phyloP scores from a whole-genome alignment of 441 rosid species.

The Eruca vesicaria region DNA sequence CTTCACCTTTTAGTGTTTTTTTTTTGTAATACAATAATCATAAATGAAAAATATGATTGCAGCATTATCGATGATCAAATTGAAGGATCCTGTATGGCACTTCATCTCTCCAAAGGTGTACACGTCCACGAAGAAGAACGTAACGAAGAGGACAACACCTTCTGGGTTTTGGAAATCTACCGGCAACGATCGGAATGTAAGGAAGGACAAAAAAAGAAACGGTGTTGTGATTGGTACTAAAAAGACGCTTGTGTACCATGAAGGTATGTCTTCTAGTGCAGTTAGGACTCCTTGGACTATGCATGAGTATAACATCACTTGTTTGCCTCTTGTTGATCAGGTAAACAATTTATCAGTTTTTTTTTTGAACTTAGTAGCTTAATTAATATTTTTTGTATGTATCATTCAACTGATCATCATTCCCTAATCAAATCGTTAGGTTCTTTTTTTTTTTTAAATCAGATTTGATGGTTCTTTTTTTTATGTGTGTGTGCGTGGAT shows the following conservation, averaged over 20 bases:
- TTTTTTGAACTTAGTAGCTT: background rate
- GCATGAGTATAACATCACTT: constrained; percentile 31
- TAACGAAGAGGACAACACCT: constrained; percentile 3
- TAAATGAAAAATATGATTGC: background rate
- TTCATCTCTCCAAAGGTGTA: constrained; percentile 24
- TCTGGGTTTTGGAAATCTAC: constrained; percentile 31
- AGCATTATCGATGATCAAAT: constrained; percentile 21
- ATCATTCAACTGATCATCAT: background rate
- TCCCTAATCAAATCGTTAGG: background rate
- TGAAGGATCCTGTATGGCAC: constrained; percentile 22
- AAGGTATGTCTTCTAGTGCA: background rate
- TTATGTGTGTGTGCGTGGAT: too few relatives aligned
- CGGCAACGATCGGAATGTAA: constrained; percentile 22
- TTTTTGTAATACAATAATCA: too few relatives aligned
- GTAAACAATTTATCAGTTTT: background rate
- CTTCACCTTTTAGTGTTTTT: background rate
- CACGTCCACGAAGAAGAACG: background rate
- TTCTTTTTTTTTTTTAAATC: background rate
- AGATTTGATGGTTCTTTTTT: too few relatives aligned
- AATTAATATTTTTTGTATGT: too few relatives aligned
- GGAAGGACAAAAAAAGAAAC: background rate
- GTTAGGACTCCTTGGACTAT: constrained; percentile 29
- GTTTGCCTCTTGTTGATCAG: background rate
- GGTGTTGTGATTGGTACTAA: constrained; percentile 14
- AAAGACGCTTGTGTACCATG: constrained; percentile 23